Conservation (phyloP, 768 basidiomycete genomes). For the Exidia glandulosa region DNA sequence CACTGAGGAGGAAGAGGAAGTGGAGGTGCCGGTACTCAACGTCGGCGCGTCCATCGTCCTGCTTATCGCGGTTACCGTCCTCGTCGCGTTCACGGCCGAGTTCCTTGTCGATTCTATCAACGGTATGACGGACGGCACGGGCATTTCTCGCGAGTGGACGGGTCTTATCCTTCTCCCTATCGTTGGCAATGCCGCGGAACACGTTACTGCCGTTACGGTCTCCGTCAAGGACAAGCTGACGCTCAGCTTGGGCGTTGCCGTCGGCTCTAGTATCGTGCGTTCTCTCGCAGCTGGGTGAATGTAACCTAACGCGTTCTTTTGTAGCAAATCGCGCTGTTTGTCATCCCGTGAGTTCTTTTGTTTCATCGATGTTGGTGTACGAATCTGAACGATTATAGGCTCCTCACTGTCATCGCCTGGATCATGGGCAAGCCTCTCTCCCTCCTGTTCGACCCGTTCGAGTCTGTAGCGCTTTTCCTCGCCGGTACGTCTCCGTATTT, state of each 20-base stretch:
- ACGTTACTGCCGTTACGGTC: constrained; percentile 84
- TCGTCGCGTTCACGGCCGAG: constrained; percentile 51
- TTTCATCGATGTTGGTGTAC: background rate
- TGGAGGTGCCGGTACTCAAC: constrained; percentile 48
- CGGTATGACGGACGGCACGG: constrained; percentile 47
- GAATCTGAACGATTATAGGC: constrained; percentile 27
- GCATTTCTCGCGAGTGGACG: constrained; percentile 70
- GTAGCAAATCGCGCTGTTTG: constrained; percentile 75
- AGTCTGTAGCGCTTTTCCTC: constrained; percentile 40
- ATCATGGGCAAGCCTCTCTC: constrained; percentile 67
- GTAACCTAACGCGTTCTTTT: background rate
- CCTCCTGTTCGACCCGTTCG: constrained; percentile 81
- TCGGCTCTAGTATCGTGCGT: constrained; percentile 71
- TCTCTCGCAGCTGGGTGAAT: background rate
- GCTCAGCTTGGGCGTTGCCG: constrained; percentile 80
- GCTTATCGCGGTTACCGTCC: constrained; percentile 50
- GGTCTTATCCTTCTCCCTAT: constrained; percentile 87
- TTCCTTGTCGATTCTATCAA: constrained; percentile 72
- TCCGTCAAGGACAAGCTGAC: constrained; percentile 85
- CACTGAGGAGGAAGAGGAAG: constrained; percentile 24
- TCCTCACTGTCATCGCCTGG: constrained; percentile 73
- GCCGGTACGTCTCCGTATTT: constrained; percentile 5
- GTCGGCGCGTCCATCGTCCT: constrained; percentile 44
- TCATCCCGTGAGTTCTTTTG: constrained; percentile 55
- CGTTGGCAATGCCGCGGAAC: constrained; percentile 86